Evolutionary conservation across 1,284 basidiomycete species (phyloP).

Genomic region (Tremellales sp.): DNA sequence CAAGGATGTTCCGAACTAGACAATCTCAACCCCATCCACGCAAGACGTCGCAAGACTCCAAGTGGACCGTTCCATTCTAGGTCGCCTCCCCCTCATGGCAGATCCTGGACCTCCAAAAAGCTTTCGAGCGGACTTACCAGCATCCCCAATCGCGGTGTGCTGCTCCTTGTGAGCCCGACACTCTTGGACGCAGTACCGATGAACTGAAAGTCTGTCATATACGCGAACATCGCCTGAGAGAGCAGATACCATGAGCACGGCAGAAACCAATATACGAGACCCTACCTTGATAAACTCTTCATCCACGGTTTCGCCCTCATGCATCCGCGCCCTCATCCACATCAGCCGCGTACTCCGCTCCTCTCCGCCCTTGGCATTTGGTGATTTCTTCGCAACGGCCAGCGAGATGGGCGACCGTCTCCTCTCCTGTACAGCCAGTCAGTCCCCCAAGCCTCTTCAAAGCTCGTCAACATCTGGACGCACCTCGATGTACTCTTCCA

Average conservation of each 20-base stretch:
- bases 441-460: background rate
- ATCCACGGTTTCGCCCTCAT: conserved; percentile 58
- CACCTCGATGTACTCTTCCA: conserved; percentile 53
- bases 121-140: conserved; percentile 54
- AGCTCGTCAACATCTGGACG: conserved; percentile 14
- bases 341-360: conserved; percentile 57
- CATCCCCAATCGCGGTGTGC: conserved; percentile 59
- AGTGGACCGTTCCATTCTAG: too few relatives aligned
- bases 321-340: conserved; percentile 68
- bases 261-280: background rate
- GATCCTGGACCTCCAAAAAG: background rate
- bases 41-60: too few relatives aligned
- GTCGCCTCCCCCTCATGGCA: too few relatives aligned
- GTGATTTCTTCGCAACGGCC: conserved; percentile 40
- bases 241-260: conserved; percentile 3
- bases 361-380: conserved; percentile 11
- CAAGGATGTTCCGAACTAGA: too few relatives aligned
- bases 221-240: conserved; percentile 73
- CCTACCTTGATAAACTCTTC: conserved; percentile 73
- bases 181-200: conserved; percentile 64
- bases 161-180: conserved; percentile 57
- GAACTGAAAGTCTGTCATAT: conserved; percentile 78
- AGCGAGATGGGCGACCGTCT: conserved; percentile 65
- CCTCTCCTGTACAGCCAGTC: conserved; percentile 56
- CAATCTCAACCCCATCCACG: too few relatives aligned